phyloP scores from a whole-genome alignment of 106 monocot genomes.

The Acorus gramineus region DNA sequence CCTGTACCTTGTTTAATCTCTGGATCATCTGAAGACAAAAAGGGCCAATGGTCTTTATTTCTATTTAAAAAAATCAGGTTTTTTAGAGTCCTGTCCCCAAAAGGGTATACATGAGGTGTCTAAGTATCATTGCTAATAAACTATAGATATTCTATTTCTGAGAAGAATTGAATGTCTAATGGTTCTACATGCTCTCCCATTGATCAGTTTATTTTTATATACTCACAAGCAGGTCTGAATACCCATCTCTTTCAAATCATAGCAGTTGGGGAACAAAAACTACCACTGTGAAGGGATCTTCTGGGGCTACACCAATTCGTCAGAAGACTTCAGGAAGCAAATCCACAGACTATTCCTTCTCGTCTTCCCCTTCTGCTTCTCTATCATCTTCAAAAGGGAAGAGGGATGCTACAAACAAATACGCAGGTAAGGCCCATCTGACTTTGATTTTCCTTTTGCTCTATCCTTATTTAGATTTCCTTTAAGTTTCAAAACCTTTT shows the following conservation, averaged over 20 bases:
- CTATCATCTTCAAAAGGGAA: conserved; percentile 37
- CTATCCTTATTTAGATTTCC: not conserved
- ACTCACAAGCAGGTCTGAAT: conserved; percentile 33
- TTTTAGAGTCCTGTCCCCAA: no score
- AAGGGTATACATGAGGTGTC: no score
- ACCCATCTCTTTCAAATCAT: conserved; percentile 42
- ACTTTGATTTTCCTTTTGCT: not conserved
- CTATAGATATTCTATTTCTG: no score
- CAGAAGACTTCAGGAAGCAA: conserved; percentile 26
- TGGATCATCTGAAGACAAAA: no score
- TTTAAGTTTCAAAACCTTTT: not conserved
- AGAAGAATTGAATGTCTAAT: no score
- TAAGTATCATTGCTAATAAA: no score
- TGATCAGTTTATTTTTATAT: not conserved
- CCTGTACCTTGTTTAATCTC: no score
- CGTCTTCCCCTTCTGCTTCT: conserved; percentile 15
- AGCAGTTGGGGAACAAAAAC: conserved; percentile 33
- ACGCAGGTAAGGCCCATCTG: conserved; percentile 36
- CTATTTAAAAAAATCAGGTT: no score
- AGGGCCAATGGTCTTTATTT: no score
- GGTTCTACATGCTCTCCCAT: no score
- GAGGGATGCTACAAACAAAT: conserved; percentile 24
- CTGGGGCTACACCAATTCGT: conserved; percentile 11
- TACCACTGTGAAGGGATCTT: conserved; percentile 15
- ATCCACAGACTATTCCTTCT: conserved; percentile 9